A percentile compares a stretch with the other conserved stretches of the same genome.
These are phyloP conservation scores for Nicotiana otophora DNA, from an alignment of 257 asterid genomes.

Conservation along the genomic window DNA sequence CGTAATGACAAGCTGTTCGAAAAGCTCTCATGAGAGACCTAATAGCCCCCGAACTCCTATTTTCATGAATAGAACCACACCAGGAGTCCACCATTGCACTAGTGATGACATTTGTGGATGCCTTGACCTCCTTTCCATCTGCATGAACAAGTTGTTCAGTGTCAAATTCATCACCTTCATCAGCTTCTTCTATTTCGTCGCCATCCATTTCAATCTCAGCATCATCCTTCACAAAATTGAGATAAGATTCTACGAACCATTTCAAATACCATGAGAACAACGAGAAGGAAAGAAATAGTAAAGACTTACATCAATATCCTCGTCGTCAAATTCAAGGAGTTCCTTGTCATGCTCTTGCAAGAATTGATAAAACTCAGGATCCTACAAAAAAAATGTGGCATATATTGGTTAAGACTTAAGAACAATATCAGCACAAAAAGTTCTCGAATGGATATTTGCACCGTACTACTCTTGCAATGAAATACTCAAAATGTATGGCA, in stretches of 20 bases:
- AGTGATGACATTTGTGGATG: conserved; percentile 57
- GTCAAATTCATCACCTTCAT: conserved; percentile 20
- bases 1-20: conserved; percentile 87
- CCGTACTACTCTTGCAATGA: background rate
- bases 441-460: background rate
- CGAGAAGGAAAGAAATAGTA: background rate
- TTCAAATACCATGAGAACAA: background rate
- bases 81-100: conserved; percentile 83
- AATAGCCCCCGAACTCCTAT: conserved; percentile 56
- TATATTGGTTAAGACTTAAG: background rate
- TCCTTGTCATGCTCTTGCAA: conserved; percentile 78
- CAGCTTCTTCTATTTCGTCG: conserved; percentile 18
- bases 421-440: background rate
- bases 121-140: conserved; percentile 30
- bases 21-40: conserved; percentile 81
- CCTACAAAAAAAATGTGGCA: conserved; percentile 38
- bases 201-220: conserved; percentile 18
- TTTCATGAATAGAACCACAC: conserved; percentile 50
- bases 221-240: conserved; percentile 35
- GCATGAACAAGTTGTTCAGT: conserved; percentile 30
- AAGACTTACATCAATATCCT: conserved; percentile 60
- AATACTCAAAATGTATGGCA: background rate
- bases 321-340: conserved; percentile 73
- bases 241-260: conserved; percentile 12
- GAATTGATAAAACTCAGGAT: conserved; percentile 83